phyloP scores from a whole-genome alignment of 495 filamentous ascomycete species.

The Aspergillus avenaceus region DNA sequence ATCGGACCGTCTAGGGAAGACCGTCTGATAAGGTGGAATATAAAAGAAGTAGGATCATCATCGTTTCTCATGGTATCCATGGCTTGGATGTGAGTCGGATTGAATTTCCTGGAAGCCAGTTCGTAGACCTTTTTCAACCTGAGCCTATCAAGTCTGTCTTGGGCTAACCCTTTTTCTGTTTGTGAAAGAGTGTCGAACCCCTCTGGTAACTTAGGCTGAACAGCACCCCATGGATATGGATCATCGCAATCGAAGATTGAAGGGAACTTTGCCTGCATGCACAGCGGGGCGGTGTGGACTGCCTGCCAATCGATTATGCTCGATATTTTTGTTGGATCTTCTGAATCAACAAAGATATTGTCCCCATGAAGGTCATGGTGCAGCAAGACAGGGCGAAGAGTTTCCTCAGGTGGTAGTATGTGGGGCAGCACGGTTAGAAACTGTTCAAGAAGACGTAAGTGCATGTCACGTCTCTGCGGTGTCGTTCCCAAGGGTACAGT shows the following conservation, averaged over 20 bases:
- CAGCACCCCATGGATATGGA: conserved; percentile 16
- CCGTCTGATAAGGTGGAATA: conserved; percentile 16
- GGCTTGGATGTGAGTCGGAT: conserved; percentile 10
- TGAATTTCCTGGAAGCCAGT: conserved; percentile 20
- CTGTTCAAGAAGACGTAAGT: too few species aligned
- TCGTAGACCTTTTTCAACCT: conserved; percentile 18
- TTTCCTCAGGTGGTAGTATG: conserved; percentile 14
- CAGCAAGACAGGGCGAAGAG: conserved; percentile 7
- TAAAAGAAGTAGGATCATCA: conserved; percentile 16
- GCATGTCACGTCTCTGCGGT: too few species aligned
- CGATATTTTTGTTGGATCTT: conserved; percentile 18
- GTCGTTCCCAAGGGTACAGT: background rate
- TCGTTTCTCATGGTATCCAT: conserved; percentile 18
- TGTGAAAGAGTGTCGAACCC: conserved; percentile 11
- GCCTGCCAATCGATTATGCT: conserved; percentile 21
- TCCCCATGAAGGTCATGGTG: conserved; percentile 18
- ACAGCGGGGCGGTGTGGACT: conserved; percentile 10
- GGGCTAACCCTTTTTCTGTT: conserved; percentile 5
- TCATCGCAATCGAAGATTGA: conserved; percentile 15
- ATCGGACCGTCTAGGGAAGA: conserved; percentile 14
- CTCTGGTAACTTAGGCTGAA: conserved; percentile 14
- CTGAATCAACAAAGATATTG: conserved; percentile 19
- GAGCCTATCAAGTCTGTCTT: conserved; percentile 7
- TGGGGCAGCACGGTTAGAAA: conserved; percentile 12
- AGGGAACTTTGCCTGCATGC: conserved; percentile 18